Conservation (phyloP, 2,329 filamentous ascomycete species). For the Colletotrichum godetiae region DNA sequence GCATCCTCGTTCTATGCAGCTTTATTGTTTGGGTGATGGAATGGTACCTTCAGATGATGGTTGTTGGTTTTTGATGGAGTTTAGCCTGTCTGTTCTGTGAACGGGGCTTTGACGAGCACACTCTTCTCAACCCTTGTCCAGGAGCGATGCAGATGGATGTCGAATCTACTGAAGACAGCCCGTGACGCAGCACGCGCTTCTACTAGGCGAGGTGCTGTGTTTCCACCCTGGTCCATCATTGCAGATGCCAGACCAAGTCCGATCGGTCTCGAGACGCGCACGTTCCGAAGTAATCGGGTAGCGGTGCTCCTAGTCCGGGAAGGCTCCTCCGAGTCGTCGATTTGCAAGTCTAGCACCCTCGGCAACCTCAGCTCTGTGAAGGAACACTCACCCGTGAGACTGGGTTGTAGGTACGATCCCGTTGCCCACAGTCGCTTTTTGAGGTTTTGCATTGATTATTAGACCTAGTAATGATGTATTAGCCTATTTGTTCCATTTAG, state of each 20-base stretch:
- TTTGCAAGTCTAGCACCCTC: background rate
- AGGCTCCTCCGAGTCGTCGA: background rate
- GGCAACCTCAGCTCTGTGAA: background rate
- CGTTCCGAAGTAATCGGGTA: background rate
- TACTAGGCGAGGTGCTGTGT: background rate
- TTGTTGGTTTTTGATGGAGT: background rate
- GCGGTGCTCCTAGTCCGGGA: background rate
- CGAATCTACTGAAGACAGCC: background rate
- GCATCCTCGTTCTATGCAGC: background rate
- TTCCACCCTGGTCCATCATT: background rate
- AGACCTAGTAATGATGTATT: background rate
- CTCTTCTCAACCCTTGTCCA: background rate
- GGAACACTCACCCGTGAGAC: background rate
- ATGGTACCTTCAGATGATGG: background rate
- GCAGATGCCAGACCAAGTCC: background rate
- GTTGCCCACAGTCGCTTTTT: background rate
- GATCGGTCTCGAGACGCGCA: background rate
- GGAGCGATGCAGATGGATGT: background rate
- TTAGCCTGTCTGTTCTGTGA: background rate
- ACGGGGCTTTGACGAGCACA: background rate
- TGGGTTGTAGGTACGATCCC: background rate
- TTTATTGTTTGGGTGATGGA: background rate
- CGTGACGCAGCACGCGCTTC: background rate
- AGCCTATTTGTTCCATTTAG: background rate
- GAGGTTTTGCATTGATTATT: background rate